A percentile compares a stretch with the other conserved stretches of the same genome.
Conservation (phyloP, 2,329 filamentous ascomycete species). For the Coniochaeta sp. region DNA sequence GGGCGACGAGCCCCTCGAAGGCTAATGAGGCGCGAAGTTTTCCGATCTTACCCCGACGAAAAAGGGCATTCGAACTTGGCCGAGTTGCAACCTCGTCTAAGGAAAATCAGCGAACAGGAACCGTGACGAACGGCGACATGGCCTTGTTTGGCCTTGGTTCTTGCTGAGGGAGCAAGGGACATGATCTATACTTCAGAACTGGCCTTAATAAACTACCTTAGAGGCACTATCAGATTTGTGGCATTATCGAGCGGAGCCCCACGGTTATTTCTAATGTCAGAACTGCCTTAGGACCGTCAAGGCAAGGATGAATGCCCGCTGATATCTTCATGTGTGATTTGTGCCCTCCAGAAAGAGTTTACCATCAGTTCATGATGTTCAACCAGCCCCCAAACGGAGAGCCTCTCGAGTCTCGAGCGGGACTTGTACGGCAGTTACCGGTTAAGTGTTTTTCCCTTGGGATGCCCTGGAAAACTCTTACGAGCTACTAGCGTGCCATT, state of each 20-base stretch:
- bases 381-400: not conserved
- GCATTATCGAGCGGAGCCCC: not conserved
- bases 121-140: conserved; percentile 16
- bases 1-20: conserved; percentile 61
- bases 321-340: too few relatives aligned
- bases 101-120: conserved; percentile 32
- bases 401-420: not conserved
- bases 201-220: not conserved
- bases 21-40: conserved; percentile 62
- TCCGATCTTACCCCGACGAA: conserved; percentile 35
- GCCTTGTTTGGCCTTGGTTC: not conserved
- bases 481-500: conserved; percentile 1
- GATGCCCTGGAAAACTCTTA: conserved; percentile 1
- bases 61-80: conserved; percentile 30
- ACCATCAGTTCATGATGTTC: too few relatives aligned
- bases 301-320: too few relatives aligned
- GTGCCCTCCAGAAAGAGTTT: too few relatives aligned
- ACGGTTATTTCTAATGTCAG: not conserved
- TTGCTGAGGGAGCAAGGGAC: not conserved
- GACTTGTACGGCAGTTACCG: not conserved
- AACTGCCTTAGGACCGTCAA: not conserved
- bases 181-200: not conserved
- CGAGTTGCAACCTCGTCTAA: conserved; percentile 31
- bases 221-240: not conserved
- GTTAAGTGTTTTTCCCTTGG: conserved; percentile 12